Evolutionary conservation across 225 moss, liverwort and hornwort genomes (phyloP).

Genomic region (Bryum argenteum): DNA sequence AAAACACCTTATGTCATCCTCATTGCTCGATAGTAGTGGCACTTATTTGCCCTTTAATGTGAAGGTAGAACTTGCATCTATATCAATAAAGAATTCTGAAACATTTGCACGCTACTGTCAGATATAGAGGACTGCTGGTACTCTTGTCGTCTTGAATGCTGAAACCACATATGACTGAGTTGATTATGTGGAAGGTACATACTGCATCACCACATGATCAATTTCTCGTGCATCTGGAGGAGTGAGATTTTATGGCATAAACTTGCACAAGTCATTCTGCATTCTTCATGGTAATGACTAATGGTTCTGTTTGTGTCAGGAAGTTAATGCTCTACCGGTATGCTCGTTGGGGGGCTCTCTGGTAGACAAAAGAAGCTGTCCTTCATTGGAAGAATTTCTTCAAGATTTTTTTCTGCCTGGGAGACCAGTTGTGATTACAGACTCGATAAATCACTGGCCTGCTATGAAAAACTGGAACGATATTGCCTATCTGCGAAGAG

Average conservation of each 20-base stretch:
- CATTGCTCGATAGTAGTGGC: slow-evolving; percentile 27
- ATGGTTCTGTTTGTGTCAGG: slow-evolving; percentile 54
- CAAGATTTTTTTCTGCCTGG: slow-evolving; percentile 69
- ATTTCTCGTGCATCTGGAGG: slow-evolving; percentile 1
- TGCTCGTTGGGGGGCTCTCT: slow-evolving; percentile 54
- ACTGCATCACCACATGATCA: background rate
- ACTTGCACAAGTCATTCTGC: slow-evolving; percentile 11
- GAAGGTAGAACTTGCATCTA: slow-evolving; percentile 8
- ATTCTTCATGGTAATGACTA: slow-evolving; percentile 24
- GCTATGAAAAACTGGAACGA: slow-evolving; percentile 87
- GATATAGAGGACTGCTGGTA: slow-evolving; percentile 1
- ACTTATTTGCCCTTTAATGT: slow-evolving; percentile 16
- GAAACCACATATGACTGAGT: background rate
- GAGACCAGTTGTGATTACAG: slow-evolving; percentile 60
- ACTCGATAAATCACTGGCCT: slow-evolving; percentile 83
- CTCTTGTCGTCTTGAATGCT: slow-evolving; percentile 8
- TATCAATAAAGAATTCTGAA: slow-evolving; percentile 26
- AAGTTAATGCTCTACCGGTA: slow-evolving; percentile 52
- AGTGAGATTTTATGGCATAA: background rate
- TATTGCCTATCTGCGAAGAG: slow-evolving; percentile 54
- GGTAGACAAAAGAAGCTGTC: slow-evolving; percentile 60
- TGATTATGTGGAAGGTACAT: slow-evolving; percentile 10
- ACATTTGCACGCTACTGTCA: background rate
- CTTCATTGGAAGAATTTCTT: slow-evolving; percentile 77
- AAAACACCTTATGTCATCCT: slow-evolving; percentile 23